Base-by-base conservation (phyloP, 179 eudicot genomes). In the Silene coronaria region DNA sequence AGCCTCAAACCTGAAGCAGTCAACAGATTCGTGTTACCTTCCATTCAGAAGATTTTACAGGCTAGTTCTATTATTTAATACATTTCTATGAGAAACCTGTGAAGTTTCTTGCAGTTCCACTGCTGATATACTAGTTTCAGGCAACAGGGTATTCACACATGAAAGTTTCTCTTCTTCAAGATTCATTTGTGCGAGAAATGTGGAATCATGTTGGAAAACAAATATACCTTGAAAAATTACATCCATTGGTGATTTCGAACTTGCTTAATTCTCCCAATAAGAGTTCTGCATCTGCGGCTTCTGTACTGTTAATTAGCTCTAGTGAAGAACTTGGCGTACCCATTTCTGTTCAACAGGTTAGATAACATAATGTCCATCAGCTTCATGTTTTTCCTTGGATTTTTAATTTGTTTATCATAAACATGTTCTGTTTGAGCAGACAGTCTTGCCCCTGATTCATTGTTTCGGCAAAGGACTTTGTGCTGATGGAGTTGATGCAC, bases 301-400 rank as follows among this genome's bases (percentile, higher is more conserved):
- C 97, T 79, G 99, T 92, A 76, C 83, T 95, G 72, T 86, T 95
- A 76, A 89, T 92, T 89, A 93, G 93, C 81, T 95, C 97, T 36
- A 88, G 96, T 76, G 99, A 95, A 84, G 99, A 89, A 80, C 96
- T 95, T 77, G 99, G 99, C 67, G 81, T 90, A 70, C 99, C 99
- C 58, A 82, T 90, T 80, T 85, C 91, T 22, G 77, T 95, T 82
- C 86, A 95, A 80, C 97, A 95, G 99, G 99, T 95, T 80, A 30
- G 75, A 46, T 80, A 24, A 66, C 46, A 48, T 45, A 17, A 36
- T 26, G 61, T 67, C 68, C 11, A 4, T 22, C 23, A 46, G n/a
- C 10, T 76, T 32, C n/a, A 30, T 36, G 62, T 27, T 32, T 71
- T 71, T 5, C 59, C 13, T 58, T 75, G 80, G 36, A 66, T 32